These are phyloP conservation scores for Ustilago shanxiensis DNA, from an alignment of 1,284 basidiomycete genomes.

Conservation along the genomic window DNA sequence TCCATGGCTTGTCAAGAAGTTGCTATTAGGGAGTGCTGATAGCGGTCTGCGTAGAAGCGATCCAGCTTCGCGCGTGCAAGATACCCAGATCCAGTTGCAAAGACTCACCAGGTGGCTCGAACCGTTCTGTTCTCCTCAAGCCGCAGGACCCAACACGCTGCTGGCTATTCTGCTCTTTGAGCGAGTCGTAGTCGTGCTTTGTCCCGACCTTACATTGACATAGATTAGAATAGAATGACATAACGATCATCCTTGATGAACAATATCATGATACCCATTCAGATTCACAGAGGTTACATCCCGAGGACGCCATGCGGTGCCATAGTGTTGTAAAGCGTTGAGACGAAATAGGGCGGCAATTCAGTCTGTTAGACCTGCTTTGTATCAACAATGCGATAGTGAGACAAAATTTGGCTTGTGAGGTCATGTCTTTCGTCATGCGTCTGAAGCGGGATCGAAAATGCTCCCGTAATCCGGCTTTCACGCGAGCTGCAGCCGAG, in stretches of 20 bases:
- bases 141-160: constrained; percentile 50
- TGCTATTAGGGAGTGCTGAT: constrained; percentile 31
- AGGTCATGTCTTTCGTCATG: constrained; percentile 26
- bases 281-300: background rate
- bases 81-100: constrained; percentile 29
- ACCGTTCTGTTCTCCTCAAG: constrained; percentile 51
- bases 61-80: constrained; percentile 3
- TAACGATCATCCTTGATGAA: background rate
- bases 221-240: constrained; percentile 12
- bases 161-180: constrained; percentile 50
- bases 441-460: background rate
- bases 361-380: background rate
- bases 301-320: no score
- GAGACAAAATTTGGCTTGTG: constrained; percentile 2
- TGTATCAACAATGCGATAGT: background rate
- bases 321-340: no score
- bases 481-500: constrained; percentile 42
- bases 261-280: constrained; percentile 15
- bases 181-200: constrained; percentile 38
- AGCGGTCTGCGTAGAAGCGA: constrained; percentile 12
- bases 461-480: constrained; percentile 37
- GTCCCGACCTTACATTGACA: constrained; percentile 35
- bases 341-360: no score
- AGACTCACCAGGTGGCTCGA: constrained; percentile 39
- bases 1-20: constrained; percentile 18